Base-by-base conservation (phyloP, 805 yeast genomes). In the Myxozyma geophila region DNA sequence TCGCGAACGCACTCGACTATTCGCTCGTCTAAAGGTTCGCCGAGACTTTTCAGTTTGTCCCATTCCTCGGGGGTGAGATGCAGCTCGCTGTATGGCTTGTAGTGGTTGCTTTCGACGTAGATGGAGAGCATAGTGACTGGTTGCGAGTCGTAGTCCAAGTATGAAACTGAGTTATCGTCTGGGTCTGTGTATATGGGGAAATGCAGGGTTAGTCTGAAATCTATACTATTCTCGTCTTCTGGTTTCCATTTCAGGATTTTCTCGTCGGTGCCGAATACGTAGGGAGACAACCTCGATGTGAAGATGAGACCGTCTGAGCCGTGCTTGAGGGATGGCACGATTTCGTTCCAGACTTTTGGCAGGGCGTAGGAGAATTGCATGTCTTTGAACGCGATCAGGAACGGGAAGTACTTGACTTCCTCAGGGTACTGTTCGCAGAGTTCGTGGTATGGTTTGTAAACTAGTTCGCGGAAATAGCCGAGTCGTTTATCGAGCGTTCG, bases 181-280 rank as follows among this genome's bases (percentile, higher is more conserved):
- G 86, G 60, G 46, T 63, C 67, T 52, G 82, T 82, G 70, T 70
- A 85, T 8, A 76, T 70, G 17, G 86, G 84, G 70, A 90, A 89
- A 41, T 82, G 81, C 63, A 91, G 75, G 40, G 81, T 80, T 64
- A 95, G 75, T 73, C 87, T 87, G 76, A 90, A 95, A 76, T 95
- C 99, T 50, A 96, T 85, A 0, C 98, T 88, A 71, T 95, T 96
- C 75, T 93, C 99, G 67, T 90, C 90, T 12, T 96, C 90, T 1
- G 99, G 98, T 73, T 95, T 95, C 99, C 99, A 95, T 76, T 96
- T 95, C 60, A 95, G 78, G 55, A 95, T 79, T 7, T 91, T 85
- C 0, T 85, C 82, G 75, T 95, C 98, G 0, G 98, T 93, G 13
- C 98, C 98, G 67, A 87, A 85, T 2, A 85, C 80, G 76, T 95